Evolutionary conservation across 73 alveolate species (phyloP).

Genomic region (Diophrys sp.): DNA sequence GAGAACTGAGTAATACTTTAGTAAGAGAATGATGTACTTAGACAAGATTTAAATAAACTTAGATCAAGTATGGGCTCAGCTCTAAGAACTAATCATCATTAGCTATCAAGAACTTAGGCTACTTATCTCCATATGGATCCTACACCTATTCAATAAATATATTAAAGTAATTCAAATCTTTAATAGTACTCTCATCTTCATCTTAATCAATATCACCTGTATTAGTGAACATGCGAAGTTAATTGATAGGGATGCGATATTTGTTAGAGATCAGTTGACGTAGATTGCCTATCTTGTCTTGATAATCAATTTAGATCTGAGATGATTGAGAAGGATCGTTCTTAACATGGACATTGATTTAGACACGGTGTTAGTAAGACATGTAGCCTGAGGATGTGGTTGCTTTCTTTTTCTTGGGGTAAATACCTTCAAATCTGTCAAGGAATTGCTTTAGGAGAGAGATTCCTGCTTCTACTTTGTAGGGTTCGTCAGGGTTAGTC

Average conservation of each 20-base stretch:
- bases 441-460: conserved; percentile 32
- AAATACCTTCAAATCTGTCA: conserved; percentile 59
- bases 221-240: conserved; percentile 24
- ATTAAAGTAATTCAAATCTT: too few species aligned
- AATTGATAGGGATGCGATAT: conserved; percentile 42
- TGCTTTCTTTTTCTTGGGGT: conserved; percentile 14
- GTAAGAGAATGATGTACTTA: too few species aligned
- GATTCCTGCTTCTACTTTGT: conserved; percentile 13
- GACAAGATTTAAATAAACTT: not conserved
- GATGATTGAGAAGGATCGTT: not conserved
- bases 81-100: conserved; percentile 36
- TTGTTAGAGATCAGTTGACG: conserved; percentile 52
- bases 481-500: conserved; percentile 7
- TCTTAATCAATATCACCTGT: conserved; percentile 35
- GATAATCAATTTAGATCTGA: conserved; percentile 10
- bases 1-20: too few species aligned
- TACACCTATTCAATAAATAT: conserved; percentile 14
- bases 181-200: conserved; percentile 54
- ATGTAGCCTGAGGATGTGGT: conserved; percentile 3
- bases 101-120: conserved; percentile 51
- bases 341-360: not conserved
- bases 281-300: conserved; percentile 36
- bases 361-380: not conserved
- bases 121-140: conserved; percentile 17
- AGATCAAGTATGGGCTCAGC: conserved; percentile 11